A percentile compares a stretch with the other conserved stretches of the same genome.
These are phyloP conservation scores for Dichotomocladium elegans DNA, from an alignment of 371 early-diverging fungal species.

Conservation along the genomic window DNA sequence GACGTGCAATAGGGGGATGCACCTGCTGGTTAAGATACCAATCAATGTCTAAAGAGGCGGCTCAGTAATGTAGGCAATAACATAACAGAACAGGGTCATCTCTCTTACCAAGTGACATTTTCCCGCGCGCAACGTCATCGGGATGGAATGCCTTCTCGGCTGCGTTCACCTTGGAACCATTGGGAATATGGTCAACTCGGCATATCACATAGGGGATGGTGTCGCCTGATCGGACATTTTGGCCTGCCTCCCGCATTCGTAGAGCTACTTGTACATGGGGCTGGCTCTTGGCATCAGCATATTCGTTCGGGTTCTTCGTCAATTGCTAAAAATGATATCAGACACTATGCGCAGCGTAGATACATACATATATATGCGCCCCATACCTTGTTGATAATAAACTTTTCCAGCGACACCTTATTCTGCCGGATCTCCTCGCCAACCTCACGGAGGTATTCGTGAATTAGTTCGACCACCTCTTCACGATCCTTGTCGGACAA, in stretches of 20 bases:
- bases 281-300: constrained; percentile 85
- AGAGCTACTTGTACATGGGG: constrained; percentile 98
- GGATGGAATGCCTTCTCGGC: constrained; percentile 88
- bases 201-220: constrained; percentile 98
- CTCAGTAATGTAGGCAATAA: too few species aligned
- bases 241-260: constrained; percentile 73
- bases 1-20: constrained; percentile 90
- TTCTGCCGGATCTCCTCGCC: constrained; percentile 74
- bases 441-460: constrained; percentile 65
- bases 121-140: constrained; percentile 71
- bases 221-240: constrained; percentile 80
- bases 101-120: constrained; percentile 56
- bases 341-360: too few species aligned
- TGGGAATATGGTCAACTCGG: constrained; percentile 43
- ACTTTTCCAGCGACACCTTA: constrained; percentile 77
- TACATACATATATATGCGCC: not conserved
- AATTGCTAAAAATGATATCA: constrained; percentile 54
- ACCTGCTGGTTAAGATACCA: constrained; percentile 98
- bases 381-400: constrained; percentile 87
- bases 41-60: constrained; percentile 89
- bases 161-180: constrained; percentile 45
- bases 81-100: not conserved
- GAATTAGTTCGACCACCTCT: constrained; percentile 73
- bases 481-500: constrained; percentile 75
- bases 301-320: constrained; percentile 91